A percentile compares a stretch with the other conserved stretches of the same genome.
Evolutionary conservation across 306 rosid genomes (phyloP).

Genomic region (Casuarina cunninghamiana): DNA sequence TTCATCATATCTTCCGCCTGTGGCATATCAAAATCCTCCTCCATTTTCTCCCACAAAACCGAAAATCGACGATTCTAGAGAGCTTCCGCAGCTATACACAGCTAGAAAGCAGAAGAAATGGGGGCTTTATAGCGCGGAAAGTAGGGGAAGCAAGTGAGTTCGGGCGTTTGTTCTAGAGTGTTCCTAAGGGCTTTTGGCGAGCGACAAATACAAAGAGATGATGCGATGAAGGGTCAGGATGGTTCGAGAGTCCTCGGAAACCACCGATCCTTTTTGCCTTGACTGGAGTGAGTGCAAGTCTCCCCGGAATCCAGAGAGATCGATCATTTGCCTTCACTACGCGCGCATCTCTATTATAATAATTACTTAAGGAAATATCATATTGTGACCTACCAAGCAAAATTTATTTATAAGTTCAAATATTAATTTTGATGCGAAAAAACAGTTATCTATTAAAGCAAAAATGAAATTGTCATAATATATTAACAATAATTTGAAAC

Average conservation of each 20-base stretch:
- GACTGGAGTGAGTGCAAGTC: neutral
- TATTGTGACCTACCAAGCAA: too few species aligned
- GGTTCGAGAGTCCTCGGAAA: conserved; percentile 6
- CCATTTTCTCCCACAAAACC: conserved; percentile 31
- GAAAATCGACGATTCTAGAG: neutral
- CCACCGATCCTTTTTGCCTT: neutral
- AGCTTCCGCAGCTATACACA: neutral
- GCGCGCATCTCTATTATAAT: too few species aligned
- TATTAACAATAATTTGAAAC: too few species aligned
- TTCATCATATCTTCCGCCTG: conserved; percentile 48
- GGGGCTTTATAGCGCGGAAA: neutral
- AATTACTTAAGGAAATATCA: too few species aligned
- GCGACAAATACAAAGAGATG: neutral
- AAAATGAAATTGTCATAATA: too few species aligned
- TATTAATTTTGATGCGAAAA: too few species aligned
- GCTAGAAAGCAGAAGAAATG: neutral
- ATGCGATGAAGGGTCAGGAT: conserved; percentile 20
- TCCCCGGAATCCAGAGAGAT: too few species aligned
- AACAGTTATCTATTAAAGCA: too few species aligned
- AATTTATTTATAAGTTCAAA: too few species aligned
- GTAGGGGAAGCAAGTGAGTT: neutral
- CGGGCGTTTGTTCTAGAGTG: conserved; percentile 52
- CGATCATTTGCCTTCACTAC: too few species aligned
- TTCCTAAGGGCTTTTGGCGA: conserved; percentile 36
- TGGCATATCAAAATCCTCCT: conserved; percentile 66